Evolutionary conservation across 2,329 filamentous ascomycete species (phyloP), one percentile per base, ranked within the genome.

Genomic region (Chaetomiaceae sp.): DNA sequence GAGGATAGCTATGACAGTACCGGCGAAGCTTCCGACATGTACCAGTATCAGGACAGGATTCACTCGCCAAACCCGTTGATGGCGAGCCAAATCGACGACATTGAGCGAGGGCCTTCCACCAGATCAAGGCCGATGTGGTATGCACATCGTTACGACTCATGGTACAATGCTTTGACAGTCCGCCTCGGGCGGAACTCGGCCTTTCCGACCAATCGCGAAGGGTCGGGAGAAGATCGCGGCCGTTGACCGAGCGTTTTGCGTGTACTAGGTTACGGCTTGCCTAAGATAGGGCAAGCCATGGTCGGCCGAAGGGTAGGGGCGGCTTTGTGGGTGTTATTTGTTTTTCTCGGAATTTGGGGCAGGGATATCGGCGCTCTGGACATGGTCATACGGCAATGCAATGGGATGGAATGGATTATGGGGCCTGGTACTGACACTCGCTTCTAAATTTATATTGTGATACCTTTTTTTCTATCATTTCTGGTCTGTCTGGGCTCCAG

Each of bases 1-100:
- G 78, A 81, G 51, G 77, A 78, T 42, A 74, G 71, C 32, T 73
- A 75, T 21, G 74, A 79, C 0, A 76, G 73, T n/a, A 71, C 67
- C 11, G 66, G 27, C 18, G 54, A 58, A 51, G 50, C 53, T 23
- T 62, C 62, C 23, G 58, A 47, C 9, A 49, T 48, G 10, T 53
- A 14, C 10, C 41, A 49, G 10, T 53, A 14, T 6, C 41, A 49
- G 18, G 23, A 42, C 30, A 42, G 42, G 29, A 5, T 36, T 9
- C 29, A 37, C 2, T 51, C 43, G 9, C 51, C 50, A 5, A 42
- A 51, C 18, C n/a, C n/a, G n/a, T n/a, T n/a, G n/a, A n/a, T n/a
- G n/a, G n/a, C n/a, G n/a, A n/a, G n/a, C n/a, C 42, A n/a, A 18
- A 20, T 51, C 4, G 51, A 54, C 6, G 54, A 57, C 16, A 23